A percentile compares a stretch with the other conserved stretches of the same genome.
Conservation (phyloP, 192 early-diverging fungal species). For the Podochytrium sp. region DNA sequence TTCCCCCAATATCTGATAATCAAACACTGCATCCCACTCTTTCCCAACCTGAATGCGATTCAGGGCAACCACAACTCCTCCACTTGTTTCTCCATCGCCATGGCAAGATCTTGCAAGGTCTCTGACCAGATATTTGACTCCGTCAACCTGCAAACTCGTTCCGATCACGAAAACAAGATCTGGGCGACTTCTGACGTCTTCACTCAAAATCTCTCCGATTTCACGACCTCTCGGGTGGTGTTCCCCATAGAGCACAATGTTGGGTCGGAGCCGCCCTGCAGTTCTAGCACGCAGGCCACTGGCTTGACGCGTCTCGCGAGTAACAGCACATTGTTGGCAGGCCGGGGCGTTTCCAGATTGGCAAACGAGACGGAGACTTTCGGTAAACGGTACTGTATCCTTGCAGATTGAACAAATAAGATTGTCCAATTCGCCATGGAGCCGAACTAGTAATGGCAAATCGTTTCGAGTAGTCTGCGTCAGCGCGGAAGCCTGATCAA, state of each 20-base stretch:
- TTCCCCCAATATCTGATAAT: slow-evolving; percentile 73
- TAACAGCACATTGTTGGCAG: slow-evolving; percentile 64
- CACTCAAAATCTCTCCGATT: slow-evolving; percentile 38
- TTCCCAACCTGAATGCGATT: slow-evolving; percentile 66
- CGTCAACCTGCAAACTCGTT: slow-evolving; percentile 83
- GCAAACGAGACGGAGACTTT: slow-evolving; percentile 55
- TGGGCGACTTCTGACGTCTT: slow-evolving; percentile 51
- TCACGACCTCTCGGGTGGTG: slow-evolving; percentile 72
- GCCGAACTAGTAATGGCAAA: slow-evolving; percentile 76
- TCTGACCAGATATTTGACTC: slow-evolving; percentile 76
- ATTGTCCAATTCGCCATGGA: slow-evolving; percentile 88
- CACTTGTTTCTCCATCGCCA: slow-evolving; percentile 1
- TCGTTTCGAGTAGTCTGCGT: not conserved
- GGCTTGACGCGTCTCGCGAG: slow-evolving; percentile 49
- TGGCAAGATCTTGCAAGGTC: slow-evolving; percentile 58
- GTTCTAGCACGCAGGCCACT: slow-evolving; percentile 78
- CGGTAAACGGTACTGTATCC: slow-evolving; percentile 66
- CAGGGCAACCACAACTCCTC: slow-evolving; percentile 67
- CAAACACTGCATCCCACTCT: slow-evolving; percentile 84
- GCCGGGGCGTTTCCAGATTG: slow-evolving; percentile 72
- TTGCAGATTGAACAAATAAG: slow-evolving; percentile 88
- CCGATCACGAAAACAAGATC: slow-evolving; percentile 89
- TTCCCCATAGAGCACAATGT: slow-evolving; percentile 96
- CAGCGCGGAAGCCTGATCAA: slow-evolving; percentile 57
- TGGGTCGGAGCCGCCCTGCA: slow-evolving; percentile 83